Evolutionary conservation across 2,329 filamentous ascomycete species (phyloP).

Genomic region (Cryoendolithus antarcticus): DNA sequence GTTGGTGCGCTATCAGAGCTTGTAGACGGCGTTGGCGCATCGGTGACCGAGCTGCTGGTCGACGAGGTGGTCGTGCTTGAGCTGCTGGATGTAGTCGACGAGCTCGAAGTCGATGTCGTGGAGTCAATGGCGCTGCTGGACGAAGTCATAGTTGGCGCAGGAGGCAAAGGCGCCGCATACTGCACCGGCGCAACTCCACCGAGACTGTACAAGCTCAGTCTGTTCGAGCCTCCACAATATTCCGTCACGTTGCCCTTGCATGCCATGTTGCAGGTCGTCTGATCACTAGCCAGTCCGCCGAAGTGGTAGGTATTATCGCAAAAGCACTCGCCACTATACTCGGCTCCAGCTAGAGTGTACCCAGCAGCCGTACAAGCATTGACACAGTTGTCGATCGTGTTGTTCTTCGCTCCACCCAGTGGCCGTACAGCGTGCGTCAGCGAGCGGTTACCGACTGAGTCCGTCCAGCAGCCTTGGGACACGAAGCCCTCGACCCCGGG

Average conservation of each 20-base stretch:
- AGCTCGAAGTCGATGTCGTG: no score
- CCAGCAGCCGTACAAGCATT: slow-evolving; percentile 14
- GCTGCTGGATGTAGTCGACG: no score
- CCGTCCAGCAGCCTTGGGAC: slow-evolving; percentile 16
- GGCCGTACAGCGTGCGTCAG: slow-evolving; percentile 9
- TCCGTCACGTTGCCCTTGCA: slow-evolving; percentile 21
- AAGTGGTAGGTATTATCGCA: slow-evolving; percentile 20
- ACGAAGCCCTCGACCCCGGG: slow-evolving; percentile 12
- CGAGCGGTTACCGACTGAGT: slow-evolving; percentile 9
- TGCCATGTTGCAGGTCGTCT: slow-evolving; percentile 13
- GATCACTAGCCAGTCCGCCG: slow-evolving; percentile 9
- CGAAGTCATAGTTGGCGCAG: no score
- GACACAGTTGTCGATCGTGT: slow-evolving; percentile 16
- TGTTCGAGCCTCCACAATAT: slow-evolving; percentile 18
- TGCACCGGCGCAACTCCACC: no score
- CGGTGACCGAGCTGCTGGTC: no score
- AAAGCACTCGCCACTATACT: slow-evolving; percentile 19
- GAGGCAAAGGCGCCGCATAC: no score
- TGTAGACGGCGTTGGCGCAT: no score
- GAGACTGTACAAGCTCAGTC: slow-evolving; percentile 15
- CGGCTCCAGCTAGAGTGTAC: slow-evolving; percentile 14
- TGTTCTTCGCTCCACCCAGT: slow-evolving; percentile 13
- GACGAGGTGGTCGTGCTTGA: no score
- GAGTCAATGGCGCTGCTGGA: no score
- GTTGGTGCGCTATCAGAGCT: no score